phyloP scores from a whole-genome alignment of 2,329 filamentous ascomycete genomes.

The Diaporthe caulivora region DNA sequence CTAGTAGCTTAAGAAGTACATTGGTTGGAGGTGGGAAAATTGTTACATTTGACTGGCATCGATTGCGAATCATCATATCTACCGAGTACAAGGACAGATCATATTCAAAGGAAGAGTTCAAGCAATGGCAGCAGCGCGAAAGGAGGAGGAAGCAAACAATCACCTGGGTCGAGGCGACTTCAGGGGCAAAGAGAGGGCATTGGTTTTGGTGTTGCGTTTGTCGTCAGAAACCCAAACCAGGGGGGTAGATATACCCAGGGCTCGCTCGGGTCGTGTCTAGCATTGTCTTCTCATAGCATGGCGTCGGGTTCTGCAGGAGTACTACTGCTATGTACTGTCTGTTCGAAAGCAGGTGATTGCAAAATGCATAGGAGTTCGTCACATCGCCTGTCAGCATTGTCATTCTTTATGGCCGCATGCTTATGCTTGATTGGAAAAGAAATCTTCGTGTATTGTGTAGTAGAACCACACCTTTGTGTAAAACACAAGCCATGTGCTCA shows the following conservation, averaged over 20 bases:
- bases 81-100: slow-evolving; percentile 28
- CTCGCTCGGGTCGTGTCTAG: slow-evolving; percentile 12
- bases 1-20: neutral
- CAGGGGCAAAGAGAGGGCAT: slow-evolving; percentile 8
- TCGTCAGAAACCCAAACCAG: neutral
- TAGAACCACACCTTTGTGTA: too few species aligned
- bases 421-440: too few species aligned
- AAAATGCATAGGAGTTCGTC: neutral
- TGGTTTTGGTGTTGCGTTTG: slow-evolving; percentile 4
- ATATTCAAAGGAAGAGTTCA: slow-evolving; percentile 10
- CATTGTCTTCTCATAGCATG: slow-evolving; percentile 31
- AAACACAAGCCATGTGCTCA: neutral
- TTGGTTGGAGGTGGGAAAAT: neutral
- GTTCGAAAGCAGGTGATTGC: slow-evolving; percentile 12
- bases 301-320: slow-evolving; percentile 23
- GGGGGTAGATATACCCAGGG: slow-evolving; percentile 23
- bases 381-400: neutral
- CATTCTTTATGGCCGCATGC: neutral
- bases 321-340: slow-evolving; percentile 24
- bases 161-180: neutral
- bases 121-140: neutral
- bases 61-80: slow-evolving; percentile 28
- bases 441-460: neutral
- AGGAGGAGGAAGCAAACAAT: neutral
- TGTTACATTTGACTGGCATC: slow-evolving; percentile 32